These are phyloP conservation scores for Trypanosoma caninum DNA, from an alignment of 208 protist genomes.

Conservation along the genomic window DNA sequence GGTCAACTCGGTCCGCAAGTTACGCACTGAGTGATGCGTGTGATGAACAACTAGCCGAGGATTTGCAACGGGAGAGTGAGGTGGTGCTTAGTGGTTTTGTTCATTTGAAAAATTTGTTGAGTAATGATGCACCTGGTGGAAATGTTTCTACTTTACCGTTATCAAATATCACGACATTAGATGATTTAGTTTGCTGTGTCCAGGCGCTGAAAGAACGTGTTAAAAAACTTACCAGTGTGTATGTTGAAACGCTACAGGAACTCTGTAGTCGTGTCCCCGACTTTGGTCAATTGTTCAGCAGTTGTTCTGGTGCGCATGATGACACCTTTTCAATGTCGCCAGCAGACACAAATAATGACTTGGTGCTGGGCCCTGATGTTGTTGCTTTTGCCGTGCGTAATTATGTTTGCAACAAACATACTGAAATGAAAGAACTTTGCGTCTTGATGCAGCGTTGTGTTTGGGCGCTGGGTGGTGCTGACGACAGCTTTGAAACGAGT, in stretches of 20 bases:
- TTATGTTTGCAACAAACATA: slow-evolving; percentile 4
- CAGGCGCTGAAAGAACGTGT: slow-evolving; percentile 9
- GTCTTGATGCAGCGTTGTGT: slow-evolving; percentile 37
- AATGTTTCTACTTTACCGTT: background rate
- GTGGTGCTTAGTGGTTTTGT: slow-evolving; percentile 2
- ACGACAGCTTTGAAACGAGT: slow-evolving; percentile 22
- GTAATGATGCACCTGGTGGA: background rate
- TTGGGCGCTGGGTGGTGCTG: slow-evolving; percentile 32
- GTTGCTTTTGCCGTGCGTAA: slow-evolving; percentile 8
- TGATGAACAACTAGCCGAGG: background rate
- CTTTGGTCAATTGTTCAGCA: no score
- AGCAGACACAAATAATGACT: no score
- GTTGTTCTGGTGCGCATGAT: no score
- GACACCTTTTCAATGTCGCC: no score
- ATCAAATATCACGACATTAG: background rate
- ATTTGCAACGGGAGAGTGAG: slow-evolving; percentile 4
- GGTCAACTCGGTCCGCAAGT: background rate
- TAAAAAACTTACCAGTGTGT: slow-evolving; percentile 7
- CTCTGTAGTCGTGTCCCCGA: slow-evolving; percentile 6
- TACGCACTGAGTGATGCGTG: background rate
- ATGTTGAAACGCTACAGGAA: slow-evolving; percentile 6
- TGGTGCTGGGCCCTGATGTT: slow-evolving; percentile 20
- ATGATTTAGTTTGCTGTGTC: background rate
- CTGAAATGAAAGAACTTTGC: slow-evolving; percentile 36
- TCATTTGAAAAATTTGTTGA: slow-evolving; percentile 4